Percentiles rank a stretch among this genome's conserved stretches.
phyloP scores from a whole-genome alignment of 2,329 filamentous ascomycete genomes.

The Saccharata proteae region DNA sequence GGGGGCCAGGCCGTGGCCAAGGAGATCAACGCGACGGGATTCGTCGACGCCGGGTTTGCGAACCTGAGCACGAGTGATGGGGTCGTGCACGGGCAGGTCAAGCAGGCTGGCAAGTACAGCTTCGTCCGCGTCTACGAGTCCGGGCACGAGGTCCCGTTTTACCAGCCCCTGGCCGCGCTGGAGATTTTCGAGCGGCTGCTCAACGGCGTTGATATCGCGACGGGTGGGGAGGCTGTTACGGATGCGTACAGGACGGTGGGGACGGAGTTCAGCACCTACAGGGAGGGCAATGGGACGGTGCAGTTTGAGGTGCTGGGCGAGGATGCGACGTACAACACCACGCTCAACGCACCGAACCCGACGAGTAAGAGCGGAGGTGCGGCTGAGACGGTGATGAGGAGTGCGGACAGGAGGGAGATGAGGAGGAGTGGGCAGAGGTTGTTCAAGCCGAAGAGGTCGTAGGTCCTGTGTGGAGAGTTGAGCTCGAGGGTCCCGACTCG shows the following conservation, averaged over 20 bases:
- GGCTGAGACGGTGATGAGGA: neutral
- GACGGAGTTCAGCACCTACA: conserved; percentile 23
- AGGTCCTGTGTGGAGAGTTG: no score
- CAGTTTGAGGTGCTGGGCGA: conserved; percentile 30
- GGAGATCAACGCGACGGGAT: conserved; percentile 30
- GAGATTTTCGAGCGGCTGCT: conserved; percentile 40
- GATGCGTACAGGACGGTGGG: conserved; percentile 22
- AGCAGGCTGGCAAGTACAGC: conserved; percentile 38
- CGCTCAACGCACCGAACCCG: conserved; percentile 29
- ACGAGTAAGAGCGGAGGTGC: neutral
- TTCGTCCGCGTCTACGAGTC: conserved; percentile 40
- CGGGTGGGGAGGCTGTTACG: conserved; percentile 24
- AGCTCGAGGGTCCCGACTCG: no score
- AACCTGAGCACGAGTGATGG: conserved; percentile 32
- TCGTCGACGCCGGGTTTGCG: conserved; percentile 33
- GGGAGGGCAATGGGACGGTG: conserved; percentile 35
- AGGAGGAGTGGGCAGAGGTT: conserved; percentile 2
- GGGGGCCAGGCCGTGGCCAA: conserved; percentile 31
- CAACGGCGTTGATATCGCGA: conserved; percentile 37
- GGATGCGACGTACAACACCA: conserved; percentile 38
- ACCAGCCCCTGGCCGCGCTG: conserved; percentile 39
- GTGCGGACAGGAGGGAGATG: neutral
- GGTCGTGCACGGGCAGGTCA: conserved; percentile 41
- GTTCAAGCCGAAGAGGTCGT: conserved; percentile 7
- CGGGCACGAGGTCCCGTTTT: conserved; percentile 42